These are phyloP conservation scores for Hypoxylon lenormandii DNA, from an alignment of 495 filamentous ascomycete genomes.

Conservation along the genomic window DNA sequence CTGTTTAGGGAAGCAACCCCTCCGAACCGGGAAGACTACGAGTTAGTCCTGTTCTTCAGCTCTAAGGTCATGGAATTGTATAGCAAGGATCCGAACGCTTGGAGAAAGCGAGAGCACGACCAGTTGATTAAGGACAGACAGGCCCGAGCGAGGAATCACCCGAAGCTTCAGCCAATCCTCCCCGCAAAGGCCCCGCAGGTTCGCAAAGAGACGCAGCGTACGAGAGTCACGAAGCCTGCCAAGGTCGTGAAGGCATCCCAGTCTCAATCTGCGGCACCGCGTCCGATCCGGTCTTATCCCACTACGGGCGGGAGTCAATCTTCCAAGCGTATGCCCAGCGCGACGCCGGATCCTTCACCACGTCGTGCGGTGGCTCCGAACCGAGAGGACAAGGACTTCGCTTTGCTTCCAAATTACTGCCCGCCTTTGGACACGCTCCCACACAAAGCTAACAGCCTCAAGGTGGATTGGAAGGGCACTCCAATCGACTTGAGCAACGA, in stretches of 20 bases:
- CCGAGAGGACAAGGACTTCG: slow-evolving; percentile 88
- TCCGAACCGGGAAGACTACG: slow-evolving; percentile 76
- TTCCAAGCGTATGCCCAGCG: slow-evolving; percentile 48
- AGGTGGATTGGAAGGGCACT: slow-evolving; percentile 88
- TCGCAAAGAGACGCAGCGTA: slow-evolving; percentile 50
- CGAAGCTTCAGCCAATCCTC: slow-evolving; percentile 55
- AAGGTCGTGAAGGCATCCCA: slow-evolving; percentile 64
- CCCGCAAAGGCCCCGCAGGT: slow-evolving; percentile 53
- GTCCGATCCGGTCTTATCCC: slow-evolving; percentile 47
- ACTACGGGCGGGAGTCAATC: slow-evolving; percentile 15
- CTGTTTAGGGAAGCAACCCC: slow-evolving; percentile 68
- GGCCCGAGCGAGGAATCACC: slow-evolving; percentile 46
- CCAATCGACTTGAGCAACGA: slow-evolving; percentile 83
- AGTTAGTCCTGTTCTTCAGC: slow-evolving; percentile 73
- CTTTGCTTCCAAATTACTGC: slow-evolving; percentile 79
- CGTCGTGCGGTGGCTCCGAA: slow-evolving; percentile 62
- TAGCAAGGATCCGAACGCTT: slow-evolving; percentile 68
- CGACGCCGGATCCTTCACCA: slow-evolving; percentile 59
- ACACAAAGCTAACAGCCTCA: slow-evolving; percentile 71
- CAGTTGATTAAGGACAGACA: slow-evolving; percentile 66
- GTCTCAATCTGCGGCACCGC: slow-evolving; percentile 42
- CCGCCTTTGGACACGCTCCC: slow-evolving; percentile 76
- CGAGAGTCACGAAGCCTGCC: slow-evolving; percentile 52
- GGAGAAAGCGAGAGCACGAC: slow-evolving; percentile 72
- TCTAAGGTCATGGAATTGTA: slow-evolving; percentile 71